Base-by-base conservation (phyloP, 1,284 basidiomycete genomes). In the Boletus coffeatus region DNA sequence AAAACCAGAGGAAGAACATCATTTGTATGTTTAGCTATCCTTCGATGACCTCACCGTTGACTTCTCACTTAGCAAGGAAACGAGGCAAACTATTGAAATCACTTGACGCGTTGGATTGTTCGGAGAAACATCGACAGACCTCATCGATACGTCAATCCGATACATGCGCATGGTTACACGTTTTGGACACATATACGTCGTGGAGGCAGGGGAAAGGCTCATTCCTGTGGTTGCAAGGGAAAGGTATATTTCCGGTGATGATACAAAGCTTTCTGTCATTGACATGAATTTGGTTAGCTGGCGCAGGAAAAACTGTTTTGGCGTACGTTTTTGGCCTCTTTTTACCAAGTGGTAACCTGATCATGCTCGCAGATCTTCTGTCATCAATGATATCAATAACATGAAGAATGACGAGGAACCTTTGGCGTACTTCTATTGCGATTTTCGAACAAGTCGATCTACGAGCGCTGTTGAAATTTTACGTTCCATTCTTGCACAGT, bases 341-440 rank as follows among this genome's bases (percentile, higher is more conserved):
- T 43, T 41, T 10, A 43, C 41, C n/a, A n/a, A 43, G 2, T 16
- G 6, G 13, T 7, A 5, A 57, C 34, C 36, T 69, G 5, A 67
- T 25, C 21, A 14, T 0, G 0, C 3, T 2, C 5, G 13, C 3
- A 64, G 68, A 4, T 66, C 68, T 29, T 53, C 16, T 2, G 41
- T 53, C 9, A 60, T 69, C n/a, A 2, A 69, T 3, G 52, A 68
- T 2, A 53, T 68, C 10, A 2, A 7, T 1, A 41, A 58, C 5
- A 32, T 9, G 11, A 60, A 32, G 18, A 9, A 32, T 1, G 46
- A 56, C 4, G 41, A 29, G 3, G 66, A 66, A 21, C 2, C 58
- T 16, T 34, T 69, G 5, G 56, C 9, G 1, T 63, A 63, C 25
- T 67, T 69, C 46, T 69, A 69, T 53, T 69, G 68, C 2, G 66